A percentile compares a stretch with the other conserved stretches of the same genome.
Evolutionary conservation across 495 filamentous ascomycete species (phyloP).

Genomic region (Geoglossum glabrum): DNA sequence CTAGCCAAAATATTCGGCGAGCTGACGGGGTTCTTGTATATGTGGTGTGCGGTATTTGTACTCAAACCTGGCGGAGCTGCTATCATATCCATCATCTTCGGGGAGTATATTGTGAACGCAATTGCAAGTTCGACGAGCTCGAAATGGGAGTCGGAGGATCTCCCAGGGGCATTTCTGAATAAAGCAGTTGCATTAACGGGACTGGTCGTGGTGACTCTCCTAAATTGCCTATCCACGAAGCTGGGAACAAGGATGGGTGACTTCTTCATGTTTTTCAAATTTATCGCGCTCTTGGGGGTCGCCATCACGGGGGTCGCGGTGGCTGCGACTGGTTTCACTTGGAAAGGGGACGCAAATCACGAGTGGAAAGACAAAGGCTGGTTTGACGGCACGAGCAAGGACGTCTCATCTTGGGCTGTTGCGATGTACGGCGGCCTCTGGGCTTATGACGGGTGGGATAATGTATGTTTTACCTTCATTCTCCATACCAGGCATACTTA

Average conservation of each 20-base stretch:
- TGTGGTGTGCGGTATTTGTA: conserved; percentile 87
- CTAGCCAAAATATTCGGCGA: conserved; percentile 92
- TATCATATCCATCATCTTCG: conserved; percentile 94
- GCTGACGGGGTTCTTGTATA: conserved; percentile 76
- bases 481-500: not conserved
- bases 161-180: conserved; percentile 23
- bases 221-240: conserved; percentile 83
- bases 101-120: conserved; percentile 83
- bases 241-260: conserved; percentile 72
- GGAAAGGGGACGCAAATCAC: conserved; percentile 47
- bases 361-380: conserved; percentile 80
- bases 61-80: conserved; percentile 83
- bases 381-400: conserved; percentile 73
- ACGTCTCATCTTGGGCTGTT: conserved; percentile 68
- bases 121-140: conserved; percentile 68
- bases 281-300: conserved; percentile 69
- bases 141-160: conserved; percentile 36
- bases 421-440: conserved; percentile 89
- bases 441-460: conserved; percentile 99
- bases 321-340: conserved; percentile 64
- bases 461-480: conserved; percentile 57
- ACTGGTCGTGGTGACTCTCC: conserved; percentile 49
- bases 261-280: conserved; percentile 91
- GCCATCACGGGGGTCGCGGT: conserved; percentile 81
- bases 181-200: conserved; percentile 71